Percentiles rank a stretch among this genome's conserved stretches.
Evolutionary conservation across 768 basidiomycete species (phyloP).

Genomic region (Russula sp.): DNA sequence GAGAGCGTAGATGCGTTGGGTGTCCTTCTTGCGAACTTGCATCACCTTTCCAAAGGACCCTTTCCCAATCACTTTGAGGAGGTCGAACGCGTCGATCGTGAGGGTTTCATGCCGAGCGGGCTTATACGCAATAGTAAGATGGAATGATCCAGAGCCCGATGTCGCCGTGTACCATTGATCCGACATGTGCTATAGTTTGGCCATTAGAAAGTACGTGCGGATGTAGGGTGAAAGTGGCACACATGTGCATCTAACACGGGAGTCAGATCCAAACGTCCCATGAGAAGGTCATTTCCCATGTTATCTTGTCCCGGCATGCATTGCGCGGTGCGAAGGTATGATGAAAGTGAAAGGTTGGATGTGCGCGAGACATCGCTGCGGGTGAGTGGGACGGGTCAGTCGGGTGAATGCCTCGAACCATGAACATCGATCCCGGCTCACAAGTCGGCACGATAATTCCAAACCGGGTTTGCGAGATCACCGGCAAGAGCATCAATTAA

Average conservation of each 20-base stretch:
- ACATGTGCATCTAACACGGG: conserved; percentile 78
- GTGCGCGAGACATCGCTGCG: conserved; percentile 89
- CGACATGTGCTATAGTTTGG: conserved; percentile 55
- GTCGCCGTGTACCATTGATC: conserved; percentile 89
- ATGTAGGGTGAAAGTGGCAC: conserved; percentile 28
- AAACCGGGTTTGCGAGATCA: conserved; percentile 82
- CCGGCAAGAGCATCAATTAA: conserved; percentile 94
- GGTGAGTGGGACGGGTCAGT: neutral
- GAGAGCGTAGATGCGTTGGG: conserved; percentile 93
- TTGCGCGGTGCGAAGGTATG: conserved; percentile 82
- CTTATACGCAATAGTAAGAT: conserved; percentile 93
- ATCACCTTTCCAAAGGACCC: conserved; percentile 98
- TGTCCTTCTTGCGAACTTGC: conserved; percentile 99
- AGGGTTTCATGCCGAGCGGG: conserved; percentile 77
- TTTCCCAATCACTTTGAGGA: conserved; percentile 97
- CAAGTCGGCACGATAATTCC: conserved; percentile 97
- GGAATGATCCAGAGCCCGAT: conserved; percentile 85
- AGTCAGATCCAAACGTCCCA: conserved; percentile 87
- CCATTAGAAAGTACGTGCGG: conserved; percentile 8
- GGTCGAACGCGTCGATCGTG: conserved; percentile 94
- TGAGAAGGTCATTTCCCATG: conserved; percentile 95
- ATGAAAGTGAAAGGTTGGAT: conserved; percentile 85
- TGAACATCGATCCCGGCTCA: conserved; percentile 38
- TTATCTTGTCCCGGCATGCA: conserved; percentile 72
- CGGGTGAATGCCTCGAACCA: conserved; percentile 6